These are phyloP conservation scores for Magnusiomyces magnusii DNA, from an alignment of 1,139 yeast species.

Conservation along the genomic window DNA sequence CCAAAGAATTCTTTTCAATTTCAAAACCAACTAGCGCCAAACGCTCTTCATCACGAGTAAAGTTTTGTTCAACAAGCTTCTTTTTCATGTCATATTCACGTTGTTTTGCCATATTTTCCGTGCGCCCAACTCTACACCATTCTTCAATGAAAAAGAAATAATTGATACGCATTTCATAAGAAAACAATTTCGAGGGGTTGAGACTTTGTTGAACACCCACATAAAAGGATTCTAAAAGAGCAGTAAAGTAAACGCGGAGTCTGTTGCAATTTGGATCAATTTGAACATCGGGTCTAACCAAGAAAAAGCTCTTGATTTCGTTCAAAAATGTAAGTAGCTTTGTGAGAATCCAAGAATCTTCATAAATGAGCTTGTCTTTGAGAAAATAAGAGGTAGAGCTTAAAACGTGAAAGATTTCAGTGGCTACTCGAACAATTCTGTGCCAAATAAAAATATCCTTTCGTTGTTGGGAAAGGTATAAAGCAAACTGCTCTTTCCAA, in stretches of 20 bases:
- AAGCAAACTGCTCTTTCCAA: conserved; percentile 25
- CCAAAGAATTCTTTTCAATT: conserved; percentile 66
- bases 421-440: conserved; percentile 49
- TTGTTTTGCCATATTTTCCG: conserved; percentile 51
- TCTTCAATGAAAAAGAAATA: conserved; percentile 77
- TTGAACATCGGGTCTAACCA: conserved; percentile 55
- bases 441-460: conserved; percentile 20
- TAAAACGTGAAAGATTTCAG: conserved; percentile 73
- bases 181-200: conserved; percentile 48
- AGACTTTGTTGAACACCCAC: conserved; percentile 37
- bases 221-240: conserved; percentile 63
- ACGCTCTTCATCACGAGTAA: conserved; percentile 33
- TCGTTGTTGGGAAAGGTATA: conserved; percentile 10
- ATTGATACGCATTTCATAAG: conserved; percentile 78
- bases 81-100: conserved; percentile 55
- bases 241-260: conserved; percentile 73
- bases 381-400: conserved; percentile 64
- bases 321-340: conserved; percentile 59
- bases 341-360: conserved; percentile 63
- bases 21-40: conserved; percentile 69
- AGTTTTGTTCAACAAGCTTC: conserved; percentile 23
- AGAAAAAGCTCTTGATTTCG: conserved; percentile 49
- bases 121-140: conserved; percentile 90
- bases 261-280: conserved; percentile 65
- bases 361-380: conserved; percentile 43